These are phyloP conservation scores for Plasmodium malariae DNA, from an alignment of 169 alveolate genomes.

Conservation along the genomic window DNA sequence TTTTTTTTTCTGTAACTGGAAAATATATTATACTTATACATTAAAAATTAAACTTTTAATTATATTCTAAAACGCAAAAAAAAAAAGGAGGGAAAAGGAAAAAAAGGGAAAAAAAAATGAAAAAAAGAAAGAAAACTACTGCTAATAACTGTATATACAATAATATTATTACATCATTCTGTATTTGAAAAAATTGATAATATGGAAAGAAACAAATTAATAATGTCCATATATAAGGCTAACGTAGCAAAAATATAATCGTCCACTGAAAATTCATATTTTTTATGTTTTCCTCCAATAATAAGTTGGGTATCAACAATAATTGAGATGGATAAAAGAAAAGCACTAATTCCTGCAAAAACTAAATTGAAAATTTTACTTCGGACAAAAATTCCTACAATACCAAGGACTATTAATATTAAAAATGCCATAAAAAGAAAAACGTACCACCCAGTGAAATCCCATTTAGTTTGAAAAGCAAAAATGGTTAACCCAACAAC, in stretches of 20 bases:
- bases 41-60: slow-evolving; percentile 52
- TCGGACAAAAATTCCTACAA: slow-evolving; percentile 75
- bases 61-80: slow-evolving; percentile 33
- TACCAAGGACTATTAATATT: slow-evolving; percentile 73
- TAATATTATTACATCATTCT: slow-evolving; percentile 7
- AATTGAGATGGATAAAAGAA: slow-evolving; percentile 89
- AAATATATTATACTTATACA: slow-evolving; percentile 3
- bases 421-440: slow-evolving; percentile 77
- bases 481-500: slow-evolving; percentile 84
- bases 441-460: slow-evolving; percentile 87
- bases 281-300: slow-evolving; percentile 92
- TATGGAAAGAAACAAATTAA: slow-evolving; percentile 88
- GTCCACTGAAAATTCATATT: slow-evolving; percentile 91
- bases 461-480: slow-evolving; percentile 87
- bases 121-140: neutral
- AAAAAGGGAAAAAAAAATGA: neutral
- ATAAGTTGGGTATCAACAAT: slow-evolving; percentile 93
- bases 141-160: slow-evolving; percentile 17
- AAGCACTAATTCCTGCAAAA: slow-evolving; percentile 84
- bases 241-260: slow-evolving; percentile 94
- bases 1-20: slow-evolving; percentile 32
- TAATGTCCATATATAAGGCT: slow-evolving; percentile 92
- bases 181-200: slow-evolving; percentile 78
- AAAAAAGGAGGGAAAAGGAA: slow-evolving; percentile 21
- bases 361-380: slow-evolving; percentile 59